These are phyloP conservation scores for Russula emetica DNA, from an alignment of 768 basidiomycete species.

Conservation along the genomic window DNA sequence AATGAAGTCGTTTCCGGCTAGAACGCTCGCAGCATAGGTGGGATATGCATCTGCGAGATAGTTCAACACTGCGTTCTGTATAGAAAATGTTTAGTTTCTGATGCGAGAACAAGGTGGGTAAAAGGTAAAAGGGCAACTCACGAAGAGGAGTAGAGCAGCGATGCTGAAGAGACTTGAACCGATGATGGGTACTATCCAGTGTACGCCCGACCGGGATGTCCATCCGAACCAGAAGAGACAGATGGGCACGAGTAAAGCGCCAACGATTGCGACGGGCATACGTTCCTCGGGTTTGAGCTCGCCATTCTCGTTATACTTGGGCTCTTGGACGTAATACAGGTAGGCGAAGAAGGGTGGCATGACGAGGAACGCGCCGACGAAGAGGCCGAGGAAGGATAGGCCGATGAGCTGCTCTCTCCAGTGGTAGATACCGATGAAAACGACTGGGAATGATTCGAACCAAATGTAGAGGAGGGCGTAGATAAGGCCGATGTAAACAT, in stretches of 20 bases:
- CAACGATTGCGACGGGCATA: slow-evolving; percentile 36
- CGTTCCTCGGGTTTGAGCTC: slow-evolving; percentile 33
- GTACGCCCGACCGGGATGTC: slow-evolving; percentile 32
- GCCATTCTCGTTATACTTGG: slow-evolving; percentile 24
- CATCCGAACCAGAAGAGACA: slow-evolving; percentile 38
- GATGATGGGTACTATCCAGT: slow-evolving; percentile 38
- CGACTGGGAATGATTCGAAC: slow-evolving; percentile 37
- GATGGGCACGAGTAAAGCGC: slow-evolving; percentile 34
- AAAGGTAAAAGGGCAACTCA: slow-evolving; percentile 27
- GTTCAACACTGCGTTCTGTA: slow-evolving; percentile 30
- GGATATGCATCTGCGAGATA: slow-evolving; percentile 37
- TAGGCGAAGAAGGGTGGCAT: slow-evolving; percentile 26
- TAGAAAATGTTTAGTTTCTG: background rate
- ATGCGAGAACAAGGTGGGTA: slow-evolving; percentile 26
- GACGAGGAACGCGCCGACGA: slow-evolving; percentile 16
- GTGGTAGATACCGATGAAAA: slow-evolving; percentile 36
- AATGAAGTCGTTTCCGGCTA: slow-evolving; percentile 37
- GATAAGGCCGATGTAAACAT: slow-evolving; percentile 35
- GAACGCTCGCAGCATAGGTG: slow-evolving; percentile 34
- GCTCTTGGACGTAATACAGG: slow-evolving; percentile 24
- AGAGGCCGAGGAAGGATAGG: slow-evolving; percentile 34
- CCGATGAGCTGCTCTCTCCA: slow-evolving; percentile 35
- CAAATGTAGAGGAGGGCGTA: slow-evolving; percentile 37
- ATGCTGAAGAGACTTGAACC: slow-evolving; percentile 35
- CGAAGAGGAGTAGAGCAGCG: slow-evolving; percentile 35